Evolutionary conservation across 805 yeast species (phyloP).

Genomic region (Danielozyma ontarioensis): DNA sequence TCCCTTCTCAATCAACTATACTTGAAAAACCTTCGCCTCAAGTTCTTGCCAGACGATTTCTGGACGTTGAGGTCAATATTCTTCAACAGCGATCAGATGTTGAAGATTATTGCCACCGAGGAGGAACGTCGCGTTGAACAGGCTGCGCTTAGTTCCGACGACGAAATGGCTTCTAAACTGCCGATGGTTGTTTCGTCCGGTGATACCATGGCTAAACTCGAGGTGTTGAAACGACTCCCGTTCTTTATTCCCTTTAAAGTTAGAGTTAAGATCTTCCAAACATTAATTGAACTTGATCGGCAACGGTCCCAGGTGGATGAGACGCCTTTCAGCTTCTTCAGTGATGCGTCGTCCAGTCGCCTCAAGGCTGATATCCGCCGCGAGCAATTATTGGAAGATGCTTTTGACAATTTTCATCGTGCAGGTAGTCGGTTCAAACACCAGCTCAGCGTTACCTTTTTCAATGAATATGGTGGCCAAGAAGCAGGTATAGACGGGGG

Average conservation of each 20-base stretch:
- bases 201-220: conserved; percentile 28
- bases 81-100: conserved; percentile 32
- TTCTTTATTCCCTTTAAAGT: conserved; percentile 73
- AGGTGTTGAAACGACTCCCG: conserved; percentile 61
- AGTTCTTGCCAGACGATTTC: conserved; percentile 41
- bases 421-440: conserved; percentile 54
- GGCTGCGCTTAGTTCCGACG: neutral
- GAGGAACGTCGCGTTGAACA: conserved; percentile 27
- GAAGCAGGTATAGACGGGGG: conserved; percentile 98
- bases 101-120: conserved; percentile 35
- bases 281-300: conserved; percentile 53
- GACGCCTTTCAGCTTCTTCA: conserved; percentile 11
- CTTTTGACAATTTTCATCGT: conserved; percentile 53
- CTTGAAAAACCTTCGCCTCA: conserved; percentile 57
- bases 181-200: neutral
- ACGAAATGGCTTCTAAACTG: neutral
- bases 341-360: conserved; percentile 11
- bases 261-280: conserved; percentile 69
- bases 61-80: conserved; percentile 44
- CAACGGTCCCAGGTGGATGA: conserved; percentile 10
- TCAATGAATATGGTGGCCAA: conserved; percentile 50
- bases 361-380: conserved; percentile 58
- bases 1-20: conserved; percentile 60
- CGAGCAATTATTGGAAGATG: conserved; percentile 69
- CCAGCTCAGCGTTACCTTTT: conserved; percentile 59